Conservation (phyloP, 139 green algal genomes). For the Mesotaenium endlicherianum region DNA sequence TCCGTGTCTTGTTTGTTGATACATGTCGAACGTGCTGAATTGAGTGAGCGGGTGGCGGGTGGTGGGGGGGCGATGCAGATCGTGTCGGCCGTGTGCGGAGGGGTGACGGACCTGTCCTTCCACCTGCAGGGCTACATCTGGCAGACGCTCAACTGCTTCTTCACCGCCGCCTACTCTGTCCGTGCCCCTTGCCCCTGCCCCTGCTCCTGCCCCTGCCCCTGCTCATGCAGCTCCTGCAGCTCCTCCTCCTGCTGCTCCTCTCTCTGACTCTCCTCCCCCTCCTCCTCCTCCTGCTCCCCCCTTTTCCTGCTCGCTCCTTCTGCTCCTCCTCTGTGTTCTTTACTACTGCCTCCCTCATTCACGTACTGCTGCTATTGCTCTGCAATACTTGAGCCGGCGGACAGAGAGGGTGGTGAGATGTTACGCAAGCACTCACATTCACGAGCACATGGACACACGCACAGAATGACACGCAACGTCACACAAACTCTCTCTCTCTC, state of each 20-base stretch:
- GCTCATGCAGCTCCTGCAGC: not conserved
- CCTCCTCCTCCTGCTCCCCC: not conserved
- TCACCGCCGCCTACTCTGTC: constrained; percentile 68
- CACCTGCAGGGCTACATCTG: constrained; percentile 77
- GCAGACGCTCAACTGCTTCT: constrained; percentile 79
- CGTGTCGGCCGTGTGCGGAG: constrained; percentile 71
- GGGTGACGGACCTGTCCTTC: constrained; percentile 82
- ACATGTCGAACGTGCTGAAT: too few species aligned
- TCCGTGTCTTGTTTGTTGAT: too few species aligned
- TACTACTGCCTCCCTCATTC: too few species aligned
- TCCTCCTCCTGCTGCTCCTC: not conserved
- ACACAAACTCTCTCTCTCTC: not conserved
- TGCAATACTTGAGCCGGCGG: too few species aligned
- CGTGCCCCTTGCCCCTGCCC: too few species aligned
- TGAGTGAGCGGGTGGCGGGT: too few species aligned
- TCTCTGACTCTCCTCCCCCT: not conserved
- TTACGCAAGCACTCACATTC: too few species aligned
- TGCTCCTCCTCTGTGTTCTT: not conserved
- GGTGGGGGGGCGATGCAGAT: too few species aligned
- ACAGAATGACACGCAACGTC: not conserved
- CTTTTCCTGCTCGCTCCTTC: not conserved
- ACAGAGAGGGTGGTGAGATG: too few species aligned
- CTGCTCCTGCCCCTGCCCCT: too few species aligned
- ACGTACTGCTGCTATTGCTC: too few species aligned
- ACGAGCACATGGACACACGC: not conserved